Conservation (phyloP, 192 early-diverging fungal genomes). For the Rhizophagus sp. region DNA sequence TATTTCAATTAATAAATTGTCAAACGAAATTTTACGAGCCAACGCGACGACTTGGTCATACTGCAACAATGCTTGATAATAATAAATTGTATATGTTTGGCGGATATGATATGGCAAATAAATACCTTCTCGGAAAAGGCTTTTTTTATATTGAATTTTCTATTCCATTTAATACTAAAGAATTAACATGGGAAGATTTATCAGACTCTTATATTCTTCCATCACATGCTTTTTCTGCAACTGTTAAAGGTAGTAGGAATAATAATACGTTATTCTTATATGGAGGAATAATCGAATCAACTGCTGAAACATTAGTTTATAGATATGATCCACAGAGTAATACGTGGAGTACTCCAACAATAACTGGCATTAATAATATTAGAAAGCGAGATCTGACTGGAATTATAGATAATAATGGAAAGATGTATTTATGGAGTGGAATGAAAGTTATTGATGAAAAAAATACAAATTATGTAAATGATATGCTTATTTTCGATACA, state of each 20-base stretch:
- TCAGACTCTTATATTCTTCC: background rate
- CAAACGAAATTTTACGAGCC: background rate
- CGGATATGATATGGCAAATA: background rate
- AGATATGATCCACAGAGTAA: background rate
- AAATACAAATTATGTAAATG: background rate
- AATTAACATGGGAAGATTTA: background rate
- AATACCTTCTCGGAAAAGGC: background rate
- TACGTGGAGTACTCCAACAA: background rate
- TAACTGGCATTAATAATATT: background rate
- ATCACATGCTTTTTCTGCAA: background rate
- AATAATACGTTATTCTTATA: background rate
- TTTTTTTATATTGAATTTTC: background rate
- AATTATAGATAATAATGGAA: background rate
- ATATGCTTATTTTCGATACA: background rate
- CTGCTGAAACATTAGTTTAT: background rate
- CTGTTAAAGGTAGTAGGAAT: background rate
- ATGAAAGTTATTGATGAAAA: background rate
- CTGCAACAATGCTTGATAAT: background rate
- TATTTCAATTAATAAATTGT: too few species aligned
- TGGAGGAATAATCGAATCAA: background rate
- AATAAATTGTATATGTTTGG: background rate
- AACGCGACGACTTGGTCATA: background rate
- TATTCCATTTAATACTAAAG: background rate
- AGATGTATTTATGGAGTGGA: background rate
- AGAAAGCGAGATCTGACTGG: background rate